phyloP scores from a whole-genome alignment of 345 rosid genomes.

The Ceriops tagal region DNA sequence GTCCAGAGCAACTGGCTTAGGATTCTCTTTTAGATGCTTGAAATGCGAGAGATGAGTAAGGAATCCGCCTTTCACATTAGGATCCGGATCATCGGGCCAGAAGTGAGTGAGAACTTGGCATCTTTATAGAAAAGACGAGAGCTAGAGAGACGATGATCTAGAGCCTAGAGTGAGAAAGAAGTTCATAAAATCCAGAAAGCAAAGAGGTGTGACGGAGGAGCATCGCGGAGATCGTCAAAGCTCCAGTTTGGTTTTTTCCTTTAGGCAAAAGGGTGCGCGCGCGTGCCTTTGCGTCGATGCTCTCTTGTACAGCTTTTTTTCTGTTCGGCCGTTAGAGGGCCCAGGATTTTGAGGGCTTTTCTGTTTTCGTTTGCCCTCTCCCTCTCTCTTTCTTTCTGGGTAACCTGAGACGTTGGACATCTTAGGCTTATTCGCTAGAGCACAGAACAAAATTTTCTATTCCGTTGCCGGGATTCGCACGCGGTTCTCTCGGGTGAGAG shows the following conservation, averaged over 20 bases:
- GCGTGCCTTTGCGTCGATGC: slow-evolving; percentile 13
- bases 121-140: neutral
- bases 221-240: slow-evolving; percentile 33
- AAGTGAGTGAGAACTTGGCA: neutral
- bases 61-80: slow-evolving; percentile 84
- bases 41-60: slow-evolving; percentile 72
- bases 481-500: slow-evolving; percentile 71
- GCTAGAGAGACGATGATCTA: neutral
- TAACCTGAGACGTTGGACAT: too few species aligned
- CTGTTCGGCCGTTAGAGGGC: slow-evolving; percentile 18
- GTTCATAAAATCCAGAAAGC: neutral
- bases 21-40: slow-evolving; percentile 67
- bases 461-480: slow-evolving; percentile 71
- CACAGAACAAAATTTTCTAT: too few species aligned
- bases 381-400: too few species aligned
- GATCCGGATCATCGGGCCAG: slow-evolving; percentile 90
- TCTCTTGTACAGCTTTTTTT: slow-evolving; percentile 18
- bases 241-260: neutral
- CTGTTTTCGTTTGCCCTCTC: too few species aligned
- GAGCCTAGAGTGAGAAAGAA: too few species aligned
- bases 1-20: slow-evolving; percentile 74
- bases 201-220: slow-evolving; percentile 4
- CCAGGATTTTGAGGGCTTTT: too few species aligned
- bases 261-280: neutral
- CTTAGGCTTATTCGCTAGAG: too few species aligned